Base-by-base conservation (phyloP, 352 stramenopile species). In the Globisporangium cystogenes region DNA sequence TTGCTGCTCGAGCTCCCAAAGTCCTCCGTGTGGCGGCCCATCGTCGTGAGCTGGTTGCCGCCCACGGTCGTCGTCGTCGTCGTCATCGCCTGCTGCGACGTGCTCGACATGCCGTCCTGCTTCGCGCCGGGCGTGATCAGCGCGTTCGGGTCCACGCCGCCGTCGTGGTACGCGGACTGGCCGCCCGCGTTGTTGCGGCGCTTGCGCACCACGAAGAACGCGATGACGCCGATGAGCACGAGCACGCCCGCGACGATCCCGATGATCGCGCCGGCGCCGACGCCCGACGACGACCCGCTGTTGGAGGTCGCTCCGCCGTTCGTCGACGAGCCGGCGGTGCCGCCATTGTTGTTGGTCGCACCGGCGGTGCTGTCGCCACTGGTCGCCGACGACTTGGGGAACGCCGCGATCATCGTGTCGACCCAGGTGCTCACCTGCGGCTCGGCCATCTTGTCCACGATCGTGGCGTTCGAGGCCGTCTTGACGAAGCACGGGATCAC, bases 1-100 rank as follows among this genome's bases (percentile, higher is more conserved):
- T 65, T 66, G 11, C 56, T 63, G 0, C 62, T 57, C 23, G 62
- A 53, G 40, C 60, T 72, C 33, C 62, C 63, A 12, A 64, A 70
- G 40, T 47, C 39, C 18, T 62, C 48, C 1, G 49, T 51, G 8
- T 27, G 33, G 2, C 23, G 42, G 1, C 24, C 39, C 43, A 51
- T 46, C n/a, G 51, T 57, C 42, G 44, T 57, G 42, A 37, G 26
- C 24, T 55, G 35, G 21, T 53, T 44, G 14, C 48, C 47, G 12
- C 18, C 40, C 20, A 27, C 24, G 15, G n/a, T 54, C 16, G 48
- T 21, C 12, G 48, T 54, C 24, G 48, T 49, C 27, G 26, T n/a
- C 3, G 27, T 42, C 8, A 39, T 16, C 12, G 33, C 33, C 12
- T 39, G 33, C 33, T 39, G 33, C 12, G 33, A 39, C 33, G 33